These are phyloP conservation scores for Epichloe amarillans DNA, from an alignment of 2,329 filamentous ascomycete species.

Conservation along the genomic window DNA sequence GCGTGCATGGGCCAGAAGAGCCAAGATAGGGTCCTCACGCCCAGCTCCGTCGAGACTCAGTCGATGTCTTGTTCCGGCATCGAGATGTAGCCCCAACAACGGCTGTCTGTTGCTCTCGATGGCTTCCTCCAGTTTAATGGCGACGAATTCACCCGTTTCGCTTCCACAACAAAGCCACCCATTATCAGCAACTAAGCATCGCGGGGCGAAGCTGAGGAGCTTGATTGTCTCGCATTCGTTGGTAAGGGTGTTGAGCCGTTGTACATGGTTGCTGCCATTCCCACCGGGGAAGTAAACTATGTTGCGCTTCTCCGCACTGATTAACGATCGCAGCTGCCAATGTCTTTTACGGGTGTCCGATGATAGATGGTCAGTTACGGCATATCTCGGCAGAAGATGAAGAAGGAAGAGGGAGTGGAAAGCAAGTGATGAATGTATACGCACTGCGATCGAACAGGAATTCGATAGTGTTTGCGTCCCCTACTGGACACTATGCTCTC, in stretches of 20 bases:
- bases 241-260: slow-evolving; percentile 54
- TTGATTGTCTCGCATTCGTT: slow-evolving; percentile 62
- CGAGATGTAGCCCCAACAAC: slow-evolving; percentile 11
- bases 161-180: slow-evolving; percentile 89
- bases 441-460: slow-evolving; percentile 51
- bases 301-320: slow-evolving; percentile 66
- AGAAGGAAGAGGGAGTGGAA: background rate
- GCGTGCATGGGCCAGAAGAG: slow-evolving; percentile 24
- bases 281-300: slow-evolving; percentile 77
- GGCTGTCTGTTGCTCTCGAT: slow-evolving; percentile 17
- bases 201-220: slow-evolving; percentile 57
- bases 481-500: slow-evolving; percentile 48
- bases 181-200: slow-evolving; percentile 73
- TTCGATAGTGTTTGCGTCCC: slow-evolving; percentile 53
- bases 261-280: slow-evolving; percentile 49
- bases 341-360: slow-evolving; percentile 37
- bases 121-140: slow-evolving; percentile 48
- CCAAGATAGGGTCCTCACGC: slow-evolving; percentile 20
- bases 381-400: background rate
- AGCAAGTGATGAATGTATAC: slow-evolving; percentile 16
- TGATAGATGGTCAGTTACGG: background rate
- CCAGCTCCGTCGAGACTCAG: slow-evolving; percentile 23
- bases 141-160: slow-evolving; percentile 74
- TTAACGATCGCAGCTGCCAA: slow-evolving; percentile 81
- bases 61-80: slow-evolving; percentile 9